Evolutionary conservation across 202 grass and related monocot genomes (phyloP).

Genomic region (Digitaria exilis): DNA sequence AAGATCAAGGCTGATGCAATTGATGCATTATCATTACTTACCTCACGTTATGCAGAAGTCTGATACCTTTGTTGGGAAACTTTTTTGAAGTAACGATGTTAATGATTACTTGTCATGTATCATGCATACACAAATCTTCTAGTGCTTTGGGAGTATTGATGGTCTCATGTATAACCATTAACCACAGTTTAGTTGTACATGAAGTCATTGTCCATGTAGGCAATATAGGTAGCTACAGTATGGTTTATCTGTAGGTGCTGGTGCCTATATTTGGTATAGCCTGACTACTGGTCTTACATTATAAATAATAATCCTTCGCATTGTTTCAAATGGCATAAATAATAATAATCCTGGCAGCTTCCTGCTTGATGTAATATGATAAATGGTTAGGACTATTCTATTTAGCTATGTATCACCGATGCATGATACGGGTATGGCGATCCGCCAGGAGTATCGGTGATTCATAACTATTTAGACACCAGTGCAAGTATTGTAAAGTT

Average conservation of each 20-base stretch:
- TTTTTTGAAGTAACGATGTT: not conserved
- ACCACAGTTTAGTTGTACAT: not conserved
- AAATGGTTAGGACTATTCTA: too few species aligned
- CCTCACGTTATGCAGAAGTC: not conserved
- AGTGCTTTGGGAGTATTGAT: not conserved
- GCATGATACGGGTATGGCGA: too few species aligned
- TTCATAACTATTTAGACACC: too few species aligned
- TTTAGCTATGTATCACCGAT: too few species aligned
- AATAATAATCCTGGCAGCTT: too few species aligned
- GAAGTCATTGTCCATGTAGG: not conserved
- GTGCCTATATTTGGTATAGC: not conserved
- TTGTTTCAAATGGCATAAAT: too few species aligned
- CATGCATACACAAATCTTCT: not conserved
- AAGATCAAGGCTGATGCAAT: not conserved
- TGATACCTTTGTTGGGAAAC: not conserved
- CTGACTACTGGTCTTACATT: not conserved
- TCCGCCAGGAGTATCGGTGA: too few species aligned
- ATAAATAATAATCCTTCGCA: not conserved
- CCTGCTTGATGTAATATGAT: too few species aligned
- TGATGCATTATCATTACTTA: not conserved
- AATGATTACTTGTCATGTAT: not conserved
- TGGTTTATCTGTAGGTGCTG: not conserved
- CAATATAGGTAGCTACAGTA: not conserved
- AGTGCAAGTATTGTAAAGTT: too few species aligned
- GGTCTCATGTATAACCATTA: not conserved